Base-by-base conservation (phyloP, 768 basidiomycete species). In the Russula abietina region DNA sequence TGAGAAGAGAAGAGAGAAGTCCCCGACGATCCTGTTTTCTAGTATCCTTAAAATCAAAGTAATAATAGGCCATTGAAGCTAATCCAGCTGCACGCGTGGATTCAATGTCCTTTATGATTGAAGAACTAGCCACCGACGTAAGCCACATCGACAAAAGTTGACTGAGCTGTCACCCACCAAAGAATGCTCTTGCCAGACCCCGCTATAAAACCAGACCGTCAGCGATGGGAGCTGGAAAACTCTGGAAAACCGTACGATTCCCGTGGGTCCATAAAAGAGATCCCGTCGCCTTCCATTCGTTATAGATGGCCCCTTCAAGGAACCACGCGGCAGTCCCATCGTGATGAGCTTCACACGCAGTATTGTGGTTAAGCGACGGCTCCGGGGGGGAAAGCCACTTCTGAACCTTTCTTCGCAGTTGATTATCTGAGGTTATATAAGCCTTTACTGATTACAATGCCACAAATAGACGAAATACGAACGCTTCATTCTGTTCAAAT, bases 141-240 rank as follows among this genome's bases (percentile, higher is more conserved):
- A 60, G 41, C 17, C 24, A 22, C 3, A 3, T 24, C 33, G 12
- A n/a, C 11, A 53, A 10, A 32, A 36, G 22, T n/a, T 33, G 2
- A 14, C 22, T 36, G 22, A 36, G 33, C 5, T 10, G 26, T 52
- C 19, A 53, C 50, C 14, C 32, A 60, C 59, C 59, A 60, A 32
- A 60, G 50, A 19, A 60, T 24, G 17, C 52, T 60, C 11, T 60
- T 60, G 6, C 59, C 59, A 0, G 59, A 60, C 4, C 59, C 59
- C 30, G 59, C 59, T 60, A 19, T 1, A 4, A 45, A 33, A 26
- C 14, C 12, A 24, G 43, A 6, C 2, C 52, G 30, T 45, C 43
- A 54, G 33, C 16, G 14, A 17, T 17, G 46, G 4, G 14, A 1
- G 0, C 11, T 19, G 0, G 38, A 10, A 30, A 12, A 11, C 17